Base-by-base conservation (phyloP, 176 grass and related monocot species). In the Pharus latifolius region DNA sequence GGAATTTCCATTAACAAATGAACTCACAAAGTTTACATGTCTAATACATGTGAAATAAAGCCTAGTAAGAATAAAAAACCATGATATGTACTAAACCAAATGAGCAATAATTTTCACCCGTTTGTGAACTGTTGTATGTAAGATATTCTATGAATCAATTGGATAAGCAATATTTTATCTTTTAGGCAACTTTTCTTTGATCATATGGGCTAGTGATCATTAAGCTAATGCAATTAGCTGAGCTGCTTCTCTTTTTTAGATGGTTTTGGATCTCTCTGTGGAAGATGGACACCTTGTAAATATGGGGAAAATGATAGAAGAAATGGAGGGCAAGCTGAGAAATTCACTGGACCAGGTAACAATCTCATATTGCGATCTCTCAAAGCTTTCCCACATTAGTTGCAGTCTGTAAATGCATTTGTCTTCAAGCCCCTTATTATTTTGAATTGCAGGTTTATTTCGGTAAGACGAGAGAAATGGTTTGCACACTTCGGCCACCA, bases 271-370 rank as follows among this genome's bases (percentile, higher is more conserved):
- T 23, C 96, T 99, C 50, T 76, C 96, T 58, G 60, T 95, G 25
- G 90, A 69, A 73, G 96, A 99, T 35, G 96, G 96, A 9, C 96
- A 99, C 69, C 74, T 99, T 49, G 86, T 86, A 78, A 99, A 99
- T 70, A 99, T 99, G 90, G 96, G 96, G 59, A 99, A 81, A 83
- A 95, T 99, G 90, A 99, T 99, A 53, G 96, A 99, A 76, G 96
- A 99, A 74, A 99, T 99, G 90, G 96, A 99, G 53, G 85, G 87
- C 49, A 99, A 99, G 73, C 82, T 99, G 50, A 95, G 96, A 60
- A 94, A 95, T 80, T 95, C 90, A 40, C 55, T 99, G 35, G 96
- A 95, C 64, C 96, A 94, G 82, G 96, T 95, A 83, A 69, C 48
- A 45, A 8, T 49, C 81, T 55, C 13, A 5, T 33, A 53, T 38